Conservation (phyloP, 1,284 basidiomycete species). For the Uromyces viciae-fabae region DNA sequence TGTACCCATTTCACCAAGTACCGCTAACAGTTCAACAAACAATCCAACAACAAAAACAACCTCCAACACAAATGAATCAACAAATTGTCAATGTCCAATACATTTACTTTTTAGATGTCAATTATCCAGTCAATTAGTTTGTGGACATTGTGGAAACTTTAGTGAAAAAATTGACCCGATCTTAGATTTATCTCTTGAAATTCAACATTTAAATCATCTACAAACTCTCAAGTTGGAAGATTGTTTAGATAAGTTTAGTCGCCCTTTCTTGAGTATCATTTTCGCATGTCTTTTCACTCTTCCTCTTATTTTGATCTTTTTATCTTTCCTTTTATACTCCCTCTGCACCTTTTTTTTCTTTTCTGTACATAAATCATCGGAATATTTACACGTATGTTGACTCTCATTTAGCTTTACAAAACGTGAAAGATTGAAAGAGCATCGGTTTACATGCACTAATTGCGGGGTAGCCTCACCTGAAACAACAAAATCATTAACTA, state of each 20-base stretch:
- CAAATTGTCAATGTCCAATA: conserved; percentile 39
- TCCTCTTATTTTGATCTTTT: not conserved
- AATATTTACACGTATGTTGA: not conserved
- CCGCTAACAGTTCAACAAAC: too few species aligned
- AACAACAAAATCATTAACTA: conserved; percentile 25
- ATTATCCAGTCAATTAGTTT: conserved; percentile 17
- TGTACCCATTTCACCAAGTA: not conserved
- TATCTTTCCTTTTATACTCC: not conserved
- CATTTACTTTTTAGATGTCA: conserved; percentile 34
- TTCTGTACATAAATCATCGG: not conserved
- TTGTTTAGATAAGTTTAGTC: conserved; percentile 31
- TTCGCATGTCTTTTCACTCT: not conserved
- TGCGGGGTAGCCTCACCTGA: conserved; percentile 21
- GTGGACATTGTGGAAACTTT: conserved; percentile 6
- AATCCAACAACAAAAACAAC: too few species aligned
- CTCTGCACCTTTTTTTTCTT: too few species aligned
- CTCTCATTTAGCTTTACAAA: conserved; percentile 35
- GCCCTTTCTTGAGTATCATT: not conserved
- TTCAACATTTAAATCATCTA: conserved; percentile 15
- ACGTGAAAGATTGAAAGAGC: conserved; percentile 21
- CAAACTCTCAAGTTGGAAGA: conserved; percentile 10
- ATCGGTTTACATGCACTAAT: conserved; percentile 23
- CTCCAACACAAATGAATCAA: not conserved
- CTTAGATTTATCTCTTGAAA: conserved; percentile 39
- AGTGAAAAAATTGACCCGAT: conserved; percentile 40